Base-by-base conservation (phyloP, 2,329 filamentous ascomycete genomes). In the Nigrograna mackinnonii region DNA sequence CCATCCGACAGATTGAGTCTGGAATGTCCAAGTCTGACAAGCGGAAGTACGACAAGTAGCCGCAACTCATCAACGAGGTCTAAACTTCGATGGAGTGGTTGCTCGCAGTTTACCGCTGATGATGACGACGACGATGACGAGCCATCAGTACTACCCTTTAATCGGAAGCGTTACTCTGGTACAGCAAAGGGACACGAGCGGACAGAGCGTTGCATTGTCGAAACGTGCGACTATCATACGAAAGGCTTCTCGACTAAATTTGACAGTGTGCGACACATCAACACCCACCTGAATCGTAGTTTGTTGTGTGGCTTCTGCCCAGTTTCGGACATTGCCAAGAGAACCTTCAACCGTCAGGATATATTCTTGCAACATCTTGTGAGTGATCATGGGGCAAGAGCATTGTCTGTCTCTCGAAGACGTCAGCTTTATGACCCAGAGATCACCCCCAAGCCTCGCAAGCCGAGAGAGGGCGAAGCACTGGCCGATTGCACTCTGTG, bases 241-340 rank as follows among this genome's bases (percentile, higher is more conserved):
- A 95, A 94, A 70, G 90, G 91, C 4, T 95, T 95, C 61, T 89
- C 89, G 6, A 80, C 90, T 56, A 92, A 94, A 69, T 95, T 94
- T 64, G 90, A 95, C 75, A 92, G 91, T 76, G 92, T 94, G 68
- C 78, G 90, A 35, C 90, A 95, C 67, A 94, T 89, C 3, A 71
- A 95, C 52, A 95, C 89, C 6, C 90, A 95, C 67, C 95, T 95
- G 78, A 94, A 94, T 71, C 89, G 89, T 32, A 94, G 86, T 33
- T 94, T 95, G 87, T 86, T 92, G n/a, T 95, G 90, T 65, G 89
- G 88, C 16, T 95, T 95, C 72, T 95, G 90, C 60, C 87, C 89
- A 1, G 86, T 87, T 20, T 86, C 86, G n/a, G n/a, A n/a, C 13
- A 79, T 87, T 4, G 84, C 85, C 1, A 89, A 95, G 70, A 95